Evolutionary conservation across 352 stramenopile species (phyloP).

Genomic region (Pythium chondricola): DNA sequence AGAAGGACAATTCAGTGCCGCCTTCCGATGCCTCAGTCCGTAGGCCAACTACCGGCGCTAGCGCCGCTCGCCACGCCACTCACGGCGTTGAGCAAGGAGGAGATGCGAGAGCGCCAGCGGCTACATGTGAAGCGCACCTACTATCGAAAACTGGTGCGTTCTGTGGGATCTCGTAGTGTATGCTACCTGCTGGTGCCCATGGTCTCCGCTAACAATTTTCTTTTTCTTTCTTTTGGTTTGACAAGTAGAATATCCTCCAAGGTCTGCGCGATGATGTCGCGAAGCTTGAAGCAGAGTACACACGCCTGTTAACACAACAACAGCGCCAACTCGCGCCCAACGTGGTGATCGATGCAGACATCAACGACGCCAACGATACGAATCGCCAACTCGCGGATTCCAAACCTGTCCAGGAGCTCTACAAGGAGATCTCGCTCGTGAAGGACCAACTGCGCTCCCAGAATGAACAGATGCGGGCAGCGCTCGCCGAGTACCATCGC

Average conservation of each 20-base stretch:
- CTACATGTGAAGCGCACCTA: constrained; percentile 19
- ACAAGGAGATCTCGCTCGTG: constrained; percentile 8
- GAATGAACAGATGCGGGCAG: constrained; percentile 15
- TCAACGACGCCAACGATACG: background rate
- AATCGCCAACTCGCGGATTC: background rate
- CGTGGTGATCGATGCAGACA: background rate
- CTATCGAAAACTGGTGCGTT: constrained; percentile 19
- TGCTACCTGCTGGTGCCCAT: too few relatives aligned
- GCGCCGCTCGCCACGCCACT: constrained; percentile 14
- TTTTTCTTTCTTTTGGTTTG: constrained; percentile 1
- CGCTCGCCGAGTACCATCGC: constrained; percentile 11
- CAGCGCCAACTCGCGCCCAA: background rate
- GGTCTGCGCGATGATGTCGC: constrained; percentile 4
- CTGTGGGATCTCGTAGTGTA: too few relatives aligned
- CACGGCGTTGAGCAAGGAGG: constrained; percentile 6
- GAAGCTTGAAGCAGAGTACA: constrained; percentile 9
- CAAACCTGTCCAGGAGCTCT: constrained; percentile 1
- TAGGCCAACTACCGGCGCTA: constrained; percentile 2
- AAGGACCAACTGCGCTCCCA: constrained; percentile 11
- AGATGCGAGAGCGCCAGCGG: constrained; percentile 13
- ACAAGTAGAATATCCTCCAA: constrained; percentile 9
- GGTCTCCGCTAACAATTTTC: background rate
- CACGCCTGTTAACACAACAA: background rate
- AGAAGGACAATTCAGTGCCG: too few relatives aligned
- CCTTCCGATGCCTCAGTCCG: background rate